Base-by-base conservation (phyloP, 2,329 filamentous ascomycete genomes). In the Sphaceloma murrayae region DNA sequence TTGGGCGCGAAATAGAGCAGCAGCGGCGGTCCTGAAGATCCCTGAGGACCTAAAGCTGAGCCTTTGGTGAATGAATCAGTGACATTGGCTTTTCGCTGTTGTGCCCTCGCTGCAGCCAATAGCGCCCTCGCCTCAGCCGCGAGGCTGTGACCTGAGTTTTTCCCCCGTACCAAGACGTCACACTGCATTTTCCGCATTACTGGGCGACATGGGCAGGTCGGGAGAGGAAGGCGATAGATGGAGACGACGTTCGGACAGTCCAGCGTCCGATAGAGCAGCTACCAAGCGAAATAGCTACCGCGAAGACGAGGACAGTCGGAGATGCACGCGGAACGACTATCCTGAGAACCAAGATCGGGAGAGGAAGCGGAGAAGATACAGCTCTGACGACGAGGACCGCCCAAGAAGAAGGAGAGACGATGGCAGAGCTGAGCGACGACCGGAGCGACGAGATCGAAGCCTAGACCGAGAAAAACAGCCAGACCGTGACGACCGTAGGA, bases 91-190 rank as follows among this genome's bases (percentile, higher is more conserved):
- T 14, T 13, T 16, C 36, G 22, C 29, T 40, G 36, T 24, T 40
- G 19, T 40, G 22, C 27, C 36, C 14, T 29, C 19, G 36, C 22
- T n/a, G 27, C 36, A 16, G 16, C 36, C 36, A 40, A 40, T 40
- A 16, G 36, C 13, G 8, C n/a, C 6, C 6, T n/a, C 21, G 24
- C 14, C 36, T 40, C 24, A 40, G 36, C 36, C 36, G 36, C 36
- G 30, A 40, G 36, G 36, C 36, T 40, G 36, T 40, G 36, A 40
- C 14, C 36, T 40, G n/a, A n/a, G n/a, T n/a, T n/a, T n/a, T n/a
- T n/a, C n/a, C n/a, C n/a, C n/a, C n/a, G n/a, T n/a, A n/a, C n/a
- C n/a, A n/a, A n/a, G n/a, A n/a, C n/a, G n/a, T n/a, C n/a, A n/a
- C n/a, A n/a, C n/a, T n/a, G n/a, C 36, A 40, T 29, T 27, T 27